Evolutionary conservation across 1,139 yeast species (phyloP), one percentile per base, ranked within the genome.

Genomic region (Candida mesenterica): DNA sequence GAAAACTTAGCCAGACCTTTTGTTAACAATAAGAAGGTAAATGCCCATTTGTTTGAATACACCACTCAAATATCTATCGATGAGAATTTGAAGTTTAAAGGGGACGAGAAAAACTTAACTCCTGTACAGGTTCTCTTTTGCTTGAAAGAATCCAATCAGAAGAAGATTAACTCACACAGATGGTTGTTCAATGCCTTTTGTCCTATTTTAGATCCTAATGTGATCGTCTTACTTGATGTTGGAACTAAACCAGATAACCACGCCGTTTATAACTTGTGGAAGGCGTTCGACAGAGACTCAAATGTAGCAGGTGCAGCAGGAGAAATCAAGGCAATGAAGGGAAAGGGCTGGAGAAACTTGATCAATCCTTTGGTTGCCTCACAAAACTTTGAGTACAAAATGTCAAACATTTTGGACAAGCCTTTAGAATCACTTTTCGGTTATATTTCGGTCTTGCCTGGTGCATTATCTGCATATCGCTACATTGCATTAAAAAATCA

Each of bases 301-400:
- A 89, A 90, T 52, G 96, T 90, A 38, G 98, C 96, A 1, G 98
- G 97, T 46, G 97, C 96, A 1, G 96, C 97, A 13, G 98, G 98
- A 42, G 97, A 92, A 60, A 89, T 92, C 53, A 85, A 84, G 44
- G 89, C 97, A 1, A 84, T 90, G 86, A 87, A 85, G 50, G 97
- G 97, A 30, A 84, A 79, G 53, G 84, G 81, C 13, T 87, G 96
- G 75, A 55, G 67, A 17, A 86, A 88, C 44, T 66, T 92, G 45
- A 61, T 87, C 20, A 92, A 90, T 55, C 98, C 98, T 3, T 66
- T 92, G 32, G 96, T 92, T 27, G 97, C 97, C 0, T 88, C 97
- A 0, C 98, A 92, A 58, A 90, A 92, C 58, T 92, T 92, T 52
- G 98, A 92, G 61, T 92, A 92, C 63, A 92, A 92, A 54, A 87